Evolutionary conservation across 306 rosid genomes (phyloP).

Genomic region (Castanea crenata): DNA sequence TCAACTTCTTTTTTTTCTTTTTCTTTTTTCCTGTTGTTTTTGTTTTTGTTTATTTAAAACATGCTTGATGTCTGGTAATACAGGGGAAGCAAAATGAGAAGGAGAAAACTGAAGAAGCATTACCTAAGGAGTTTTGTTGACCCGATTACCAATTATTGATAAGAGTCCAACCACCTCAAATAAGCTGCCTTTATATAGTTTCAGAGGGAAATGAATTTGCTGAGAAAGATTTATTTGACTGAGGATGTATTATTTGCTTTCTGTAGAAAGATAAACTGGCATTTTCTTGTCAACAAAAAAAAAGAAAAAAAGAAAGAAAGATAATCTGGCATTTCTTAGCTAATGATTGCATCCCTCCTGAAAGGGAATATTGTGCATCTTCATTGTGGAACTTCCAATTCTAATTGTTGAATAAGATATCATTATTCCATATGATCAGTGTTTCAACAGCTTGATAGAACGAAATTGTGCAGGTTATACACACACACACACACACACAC

Average conservation of each 20-base stretch:
- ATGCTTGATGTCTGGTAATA: constrained; percentile 26
- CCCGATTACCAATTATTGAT: constrained; percentile 19
- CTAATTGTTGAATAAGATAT: background rate
- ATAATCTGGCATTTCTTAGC: background rate
- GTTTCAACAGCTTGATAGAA: background rate
- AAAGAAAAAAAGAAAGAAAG: background rate
- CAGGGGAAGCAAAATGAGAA: constrained; percentile 66
- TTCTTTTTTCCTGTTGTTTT: background rate
- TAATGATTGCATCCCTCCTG: background rate
- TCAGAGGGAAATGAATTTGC: background rate
- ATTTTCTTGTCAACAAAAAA: too few relatives aligned
- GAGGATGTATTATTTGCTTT: background rate
- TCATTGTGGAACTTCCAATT: background rate
- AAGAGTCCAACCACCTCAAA: background rate
- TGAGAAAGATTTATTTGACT: background rate
- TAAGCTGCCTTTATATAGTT: background rate
- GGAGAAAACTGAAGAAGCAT: constrained; percentile 73
- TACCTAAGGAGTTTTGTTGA: constrained; percentile 32
- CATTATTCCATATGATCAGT: background rate
- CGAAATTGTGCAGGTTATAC: background rate
- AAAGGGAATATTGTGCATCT: background rate
- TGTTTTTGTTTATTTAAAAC: background rate
- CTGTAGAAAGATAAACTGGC: background rate
- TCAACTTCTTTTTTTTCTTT: background rate
- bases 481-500: too few relatives aligned